Percentiles rank a stretch among this genome's conserved stretches.
Conservation (phyloP, 2,329 filamentous ascomycete genomes). For the Beauveria sp. region DNA sequence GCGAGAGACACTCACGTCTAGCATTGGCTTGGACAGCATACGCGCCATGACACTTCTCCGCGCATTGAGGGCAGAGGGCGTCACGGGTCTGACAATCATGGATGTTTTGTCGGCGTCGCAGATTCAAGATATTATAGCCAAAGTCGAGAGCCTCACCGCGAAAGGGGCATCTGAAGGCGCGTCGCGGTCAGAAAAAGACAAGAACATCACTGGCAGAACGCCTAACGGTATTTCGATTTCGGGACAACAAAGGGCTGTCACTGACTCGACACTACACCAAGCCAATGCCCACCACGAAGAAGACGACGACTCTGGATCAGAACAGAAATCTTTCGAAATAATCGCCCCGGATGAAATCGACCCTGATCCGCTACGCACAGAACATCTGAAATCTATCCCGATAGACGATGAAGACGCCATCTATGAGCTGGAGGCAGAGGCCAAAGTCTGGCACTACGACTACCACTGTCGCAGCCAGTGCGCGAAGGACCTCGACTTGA, state of each 20-base stretch:
- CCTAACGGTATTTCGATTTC: not conserved
- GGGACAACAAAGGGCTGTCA: not conserved
- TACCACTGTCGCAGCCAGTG: conserved; percentile 1
- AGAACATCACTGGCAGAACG: too few species aligned
- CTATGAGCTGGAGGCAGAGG: not conserved
- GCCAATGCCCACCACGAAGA: not conserved
- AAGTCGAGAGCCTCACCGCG: not conserved
- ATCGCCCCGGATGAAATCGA: not conserved
- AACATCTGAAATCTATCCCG: not conserved
- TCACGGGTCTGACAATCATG: not conserved
- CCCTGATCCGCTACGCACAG: not conserved
- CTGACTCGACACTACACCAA: not conserved
- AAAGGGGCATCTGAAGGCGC: not conserved
- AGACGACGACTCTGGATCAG: not conserved
- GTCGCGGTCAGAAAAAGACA: not conserved
- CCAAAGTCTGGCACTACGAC: conserved; percentile 6
- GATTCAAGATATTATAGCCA: not conserved
- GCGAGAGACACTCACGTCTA: not conserved
- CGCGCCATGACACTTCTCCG: conserved; percentile 3
- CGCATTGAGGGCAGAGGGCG: not conserved
- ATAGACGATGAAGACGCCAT: conserved; percentile 4
- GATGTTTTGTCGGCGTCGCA: not conserved
- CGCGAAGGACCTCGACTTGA: not conserved
- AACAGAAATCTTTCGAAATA: not conserved
- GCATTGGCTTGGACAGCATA: conserved; percentile 1